Conservation (phyloP, 2,329 filamentous ascomycete genomes). For the Trichoderma asperellum region DNA sequence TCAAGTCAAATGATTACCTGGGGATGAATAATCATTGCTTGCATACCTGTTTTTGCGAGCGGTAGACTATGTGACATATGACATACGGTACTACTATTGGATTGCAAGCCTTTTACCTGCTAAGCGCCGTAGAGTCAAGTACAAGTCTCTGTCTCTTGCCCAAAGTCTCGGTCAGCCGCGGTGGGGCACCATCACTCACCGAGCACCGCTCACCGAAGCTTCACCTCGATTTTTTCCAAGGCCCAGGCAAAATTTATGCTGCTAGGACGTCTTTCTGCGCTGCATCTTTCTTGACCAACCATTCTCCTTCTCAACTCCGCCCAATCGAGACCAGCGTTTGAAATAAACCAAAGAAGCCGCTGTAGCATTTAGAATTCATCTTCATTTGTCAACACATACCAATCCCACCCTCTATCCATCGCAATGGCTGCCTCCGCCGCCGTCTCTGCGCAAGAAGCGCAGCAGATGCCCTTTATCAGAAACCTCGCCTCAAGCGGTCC, state of each 20-base stretch:
- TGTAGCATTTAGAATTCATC: not conserved
- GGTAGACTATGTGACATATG: no score
- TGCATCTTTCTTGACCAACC: not conserved
- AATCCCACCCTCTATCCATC: not conserved
- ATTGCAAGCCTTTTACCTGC: no score
- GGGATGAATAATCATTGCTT: not conserved
- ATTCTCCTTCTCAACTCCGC: not conserved
- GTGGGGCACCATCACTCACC: not conserved
- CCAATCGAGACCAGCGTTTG: not conserved
- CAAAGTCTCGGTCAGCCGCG: conserved; percentile 2
- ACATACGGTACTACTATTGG: no score
- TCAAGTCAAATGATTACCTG: not conserved
- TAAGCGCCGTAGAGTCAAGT: no score
- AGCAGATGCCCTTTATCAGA: conserved; percentile 74
- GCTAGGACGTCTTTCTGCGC: not conserved
- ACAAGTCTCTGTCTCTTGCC: no score
- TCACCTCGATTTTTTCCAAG: conserved; percentile 33
- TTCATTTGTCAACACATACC: not conserved
- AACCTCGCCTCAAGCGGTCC: conserved; percentile 83
- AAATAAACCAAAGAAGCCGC: no score
- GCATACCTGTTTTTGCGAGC: no score
- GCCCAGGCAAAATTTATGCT: conserved; percentile 6
- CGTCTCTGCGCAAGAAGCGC: conserved; percentile 46
- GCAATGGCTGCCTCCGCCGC: conserved; percentile 36
- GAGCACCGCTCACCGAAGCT: not conserved